Evolutionary conservation across 2,329 filamentous ascomycete genomes (phyloP).

Genomic region (Beauveria bassiana): DNA sequence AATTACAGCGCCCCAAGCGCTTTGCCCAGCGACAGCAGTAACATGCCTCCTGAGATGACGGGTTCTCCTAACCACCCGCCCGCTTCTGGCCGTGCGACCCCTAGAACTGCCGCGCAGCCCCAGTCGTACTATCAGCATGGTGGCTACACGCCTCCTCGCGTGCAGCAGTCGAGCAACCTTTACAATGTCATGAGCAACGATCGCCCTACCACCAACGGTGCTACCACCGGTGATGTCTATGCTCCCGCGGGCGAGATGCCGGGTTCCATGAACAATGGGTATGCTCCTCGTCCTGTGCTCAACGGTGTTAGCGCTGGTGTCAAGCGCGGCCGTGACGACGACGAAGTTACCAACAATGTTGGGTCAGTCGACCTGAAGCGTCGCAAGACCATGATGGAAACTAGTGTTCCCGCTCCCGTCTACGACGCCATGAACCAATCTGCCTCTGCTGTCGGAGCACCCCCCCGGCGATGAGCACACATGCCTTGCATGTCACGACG

Average conservation of each 20-base stretch:
- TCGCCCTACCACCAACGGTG: conserved; percentile 59
- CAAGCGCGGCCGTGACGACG: conserved; percentile 49
- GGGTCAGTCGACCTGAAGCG: conserved; percentile 62
- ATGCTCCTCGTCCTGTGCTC: conserved; percentile 55
- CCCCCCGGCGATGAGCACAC: conserved; percentile 29
- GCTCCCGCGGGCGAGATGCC: conserved; percentile 55
- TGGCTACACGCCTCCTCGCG: conserved; percentile 73
- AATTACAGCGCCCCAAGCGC: conserved; percentile 67
- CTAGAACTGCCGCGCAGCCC: conserved; percentile 65
- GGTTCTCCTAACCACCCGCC: conserved; percentile 74
- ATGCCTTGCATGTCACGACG: background rate
- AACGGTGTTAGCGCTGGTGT: conserved; percentile 49
- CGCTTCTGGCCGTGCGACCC: conserved; percentile 76
- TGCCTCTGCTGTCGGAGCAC: conserved; percentile 35
- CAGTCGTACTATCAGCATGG: conserved; percentile 66
- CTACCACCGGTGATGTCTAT: conserved; percentile 61
- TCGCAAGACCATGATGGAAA: conserved; percentile 67
- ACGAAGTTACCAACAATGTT: conserved; percentile 48
- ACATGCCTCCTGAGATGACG: conserved; percentile 75
- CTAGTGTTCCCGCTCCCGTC: conserved; percentile 39
- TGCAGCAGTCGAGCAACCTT: conserved; percentile 65
- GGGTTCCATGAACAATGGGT: conserved; percentile 50
- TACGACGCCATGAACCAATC: conserved; percentile 45
- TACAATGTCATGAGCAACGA: conserved; percentile 88
- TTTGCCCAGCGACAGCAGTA: conserved; percentile 59